Conservation (phyloP, 257 asterid species). For the Eustoma russellianum region DNA sequence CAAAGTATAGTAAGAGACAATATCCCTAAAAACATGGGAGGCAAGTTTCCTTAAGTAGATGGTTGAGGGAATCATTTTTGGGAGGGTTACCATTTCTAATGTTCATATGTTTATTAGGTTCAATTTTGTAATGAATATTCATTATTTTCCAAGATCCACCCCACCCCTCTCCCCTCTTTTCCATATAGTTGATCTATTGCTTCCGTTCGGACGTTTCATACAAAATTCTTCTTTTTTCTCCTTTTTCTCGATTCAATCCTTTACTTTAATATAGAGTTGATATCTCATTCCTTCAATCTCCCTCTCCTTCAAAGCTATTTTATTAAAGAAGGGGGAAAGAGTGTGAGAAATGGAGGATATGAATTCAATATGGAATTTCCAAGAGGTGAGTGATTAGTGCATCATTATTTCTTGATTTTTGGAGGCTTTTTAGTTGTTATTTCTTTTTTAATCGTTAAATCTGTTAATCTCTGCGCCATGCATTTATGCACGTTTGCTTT, state of each 20-base stretch:
- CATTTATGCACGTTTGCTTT: not conserved
- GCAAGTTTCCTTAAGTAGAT: constrained; percentile 11
- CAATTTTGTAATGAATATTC: constrained; percentile 17
- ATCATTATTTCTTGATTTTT: constrained; percentile 11
- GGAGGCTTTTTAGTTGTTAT: not conserved
- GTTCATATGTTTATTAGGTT: constrained; percentile 30
- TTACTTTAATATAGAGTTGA: constrained; percentile 33
- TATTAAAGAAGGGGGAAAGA: not conserved
- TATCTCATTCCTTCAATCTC: constrained; percentile 19
- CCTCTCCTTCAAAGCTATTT: constrained; percentile 18
- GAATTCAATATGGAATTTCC: constrained; percentile 48
- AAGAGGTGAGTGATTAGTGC: constrained; percentile 37
- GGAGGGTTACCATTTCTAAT: constrained; percentile 14
- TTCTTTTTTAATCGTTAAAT: not conserved
- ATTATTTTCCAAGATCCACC: no score
- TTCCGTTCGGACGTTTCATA: not conserved
- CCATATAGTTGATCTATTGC: not conserved
- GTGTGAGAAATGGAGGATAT: constrained; percentile 43
- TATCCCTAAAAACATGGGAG: constrained; percentile 14
- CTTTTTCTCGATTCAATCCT: not conserved
- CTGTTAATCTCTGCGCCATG: not conserved
- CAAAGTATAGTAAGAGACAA: not conserved
- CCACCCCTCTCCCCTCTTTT: not conserved
- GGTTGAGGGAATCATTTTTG: constrained; percentile 1
- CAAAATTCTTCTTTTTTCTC: not conserved